These are phyloP conservation scores for Syncephalastrum sp. DNA, from an alignment of 371 early-diverging fungal genomes.

Conservation along the genomic window DNA sequence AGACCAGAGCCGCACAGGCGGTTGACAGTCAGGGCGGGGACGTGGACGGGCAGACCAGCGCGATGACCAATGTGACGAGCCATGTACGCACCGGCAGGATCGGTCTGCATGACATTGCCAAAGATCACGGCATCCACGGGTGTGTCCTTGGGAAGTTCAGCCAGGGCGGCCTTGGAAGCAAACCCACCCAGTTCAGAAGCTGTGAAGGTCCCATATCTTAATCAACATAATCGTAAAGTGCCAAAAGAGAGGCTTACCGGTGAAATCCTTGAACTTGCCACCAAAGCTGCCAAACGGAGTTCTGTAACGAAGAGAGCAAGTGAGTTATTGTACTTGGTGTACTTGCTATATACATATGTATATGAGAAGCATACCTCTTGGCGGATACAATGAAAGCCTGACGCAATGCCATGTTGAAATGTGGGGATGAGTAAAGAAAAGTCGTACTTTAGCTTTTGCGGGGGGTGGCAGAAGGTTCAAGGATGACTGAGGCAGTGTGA, in stretches of 20 bases:
- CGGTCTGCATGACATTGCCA: constrained; percentile 94
- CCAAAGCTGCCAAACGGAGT: constrained; percentile 86
- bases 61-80: constrained; percentile 93
- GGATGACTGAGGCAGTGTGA: neutral
- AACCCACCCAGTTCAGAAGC: constrained; percentile 92
- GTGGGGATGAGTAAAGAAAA: constrained; percentile 8
- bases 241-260: constrained; percentile 28
- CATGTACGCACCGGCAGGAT: constrained; percentile 81
- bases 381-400: constrained; percentile 51
- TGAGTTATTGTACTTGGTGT: neutral
- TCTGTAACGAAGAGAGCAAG: constrained; percentile 17
- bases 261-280: constrained; percentile 80
- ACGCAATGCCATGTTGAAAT: constrained; percentile 35
- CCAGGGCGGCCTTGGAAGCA: constrained; percentile 87
- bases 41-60: constrained; percentile 76
- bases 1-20: constrained; percentile 96
- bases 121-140: constrained; percentile 90
- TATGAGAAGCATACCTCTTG: constrained; percentile 35
- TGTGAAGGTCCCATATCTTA: neutral
- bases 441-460: neutral
- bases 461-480: no score
- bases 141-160: constrained; percentile 65
- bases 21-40: constrained; percentile 91
- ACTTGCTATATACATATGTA: neutral
- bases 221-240: no score